Percentiles rank a stretch among this genome's conserved stretches.
Conservation (phyloP, 1,284 basidiomycete species). For the Sporisorium graminicola region DNA sequence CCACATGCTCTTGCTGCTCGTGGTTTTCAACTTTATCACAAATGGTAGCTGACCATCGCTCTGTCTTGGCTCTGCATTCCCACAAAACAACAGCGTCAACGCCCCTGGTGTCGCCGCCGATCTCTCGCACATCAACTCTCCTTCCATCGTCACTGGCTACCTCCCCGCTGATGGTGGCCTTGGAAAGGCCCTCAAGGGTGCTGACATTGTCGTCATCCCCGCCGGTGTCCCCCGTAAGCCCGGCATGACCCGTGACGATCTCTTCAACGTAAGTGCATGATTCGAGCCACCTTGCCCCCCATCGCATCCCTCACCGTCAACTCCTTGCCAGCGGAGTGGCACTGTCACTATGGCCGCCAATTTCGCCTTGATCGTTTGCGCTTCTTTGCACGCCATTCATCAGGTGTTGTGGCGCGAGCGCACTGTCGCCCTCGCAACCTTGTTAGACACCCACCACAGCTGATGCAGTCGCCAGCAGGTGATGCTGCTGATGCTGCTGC, state of each 20-base stretch:
- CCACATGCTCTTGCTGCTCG: not conserved
- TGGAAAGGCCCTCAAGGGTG: constrained; percentile 83
- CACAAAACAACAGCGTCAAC: constrained; percentile 56
- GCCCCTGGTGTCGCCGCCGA: constrained; percentile 96
- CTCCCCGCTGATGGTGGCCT: constrained; percentile 78
- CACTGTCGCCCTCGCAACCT: too few species aligned
- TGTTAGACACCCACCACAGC: too few species aligned
- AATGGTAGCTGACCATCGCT: not conserved
- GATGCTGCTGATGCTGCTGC: not conserved
- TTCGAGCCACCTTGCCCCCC: too few species aligned
- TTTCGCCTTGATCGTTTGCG: not conserved
- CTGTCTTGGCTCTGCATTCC: not conserved
- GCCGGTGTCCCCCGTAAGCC: constrained; percentile 94
- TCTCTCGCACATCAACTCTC: constrained; percentile 84
- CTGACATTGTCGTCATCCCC: constrained; percentile 93
- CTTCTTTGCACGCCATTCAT: not conserved
- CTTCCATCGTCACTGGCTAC: constrained; percentile 70
- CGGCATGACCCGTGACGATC: constrained; percentile 82
- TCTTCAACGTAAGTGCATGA: constrained; percentile 81
- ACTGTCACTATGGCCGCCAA: not conserved
- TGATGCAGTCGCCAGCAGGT: not conserved
- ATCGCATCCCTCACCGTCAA: not conserved
- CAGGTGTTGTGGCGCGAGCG: not conserved
- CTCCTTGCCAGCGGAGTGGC: not conserved
- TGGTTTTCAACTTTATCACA: not conserved